Conservation (phyloP, 139 green algal species). For the Spirogloea muscicola region DNA sequence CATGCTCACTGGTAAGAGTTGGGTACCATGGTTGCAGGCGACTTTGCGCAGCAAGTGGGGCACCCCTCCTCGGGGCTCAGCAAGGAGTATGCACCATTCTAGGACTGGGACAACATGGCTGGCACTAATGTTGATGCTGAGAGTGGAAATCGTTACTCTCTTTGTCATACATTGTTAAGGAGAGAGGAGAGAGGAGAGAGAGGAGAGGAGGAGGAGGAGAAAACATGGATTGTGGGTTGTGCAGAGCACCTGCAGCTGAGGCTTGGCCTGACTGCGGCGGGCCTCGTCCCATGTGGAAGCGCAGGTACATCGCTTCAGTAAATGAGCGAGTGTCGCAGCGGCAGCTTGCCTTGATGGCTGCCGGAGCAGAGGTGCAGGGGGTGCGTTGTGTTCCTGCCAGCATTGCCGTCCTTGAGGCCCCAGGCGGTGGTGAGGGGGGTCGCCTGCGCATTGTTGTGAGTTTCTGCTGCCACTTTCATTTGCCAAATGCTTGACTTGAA, state of each 20-base stretch:
- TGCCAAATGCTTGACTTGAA: not conserved
- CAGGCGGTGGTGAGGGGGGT: not conserved
- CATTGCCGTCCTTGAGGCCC: not conserved
- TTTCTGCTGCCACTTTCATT: not conserved
- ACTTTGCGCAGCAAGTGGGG: constrained; percentile 28
- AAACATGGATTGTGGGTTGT: not conserved
- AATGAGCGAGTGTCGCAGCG: constrained; percentile 5
- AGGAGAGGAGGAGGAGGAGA: not conserved
- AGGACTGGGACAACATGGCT: not conserved
- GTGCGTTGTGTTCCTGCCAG: constrained; percentile 6
- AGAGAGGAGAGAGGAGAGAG: not conserved
- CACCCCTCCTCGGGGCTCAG: constrained; percentile 31
- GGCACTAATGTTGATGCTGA: not conserved
- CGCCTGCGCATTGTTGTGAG: constrained; percentile 21
- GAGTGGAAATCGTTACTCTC: not conserved
- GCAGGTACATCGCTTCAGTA: constrained; percentile 19
- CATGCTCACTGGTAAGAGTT: not conserved
- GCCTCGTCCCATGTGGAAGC: not conserved
- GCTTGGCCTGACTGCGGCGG: not conserved
- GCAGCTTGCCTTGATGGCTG: constrained; percentile 11
- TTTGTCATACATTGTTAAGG: not conserved
- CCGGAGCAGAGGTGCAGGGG: constrained; percentile 11
- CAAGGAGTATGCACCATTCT: constrained; percentile 24
- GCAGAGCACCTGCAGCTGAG: not conserved
- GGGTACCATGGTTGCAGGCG: constrained; percentile 7